Conservation (phyloP, 2,329 filamentous ascomycete species). For the Colletotrichum sp. region DNA sequence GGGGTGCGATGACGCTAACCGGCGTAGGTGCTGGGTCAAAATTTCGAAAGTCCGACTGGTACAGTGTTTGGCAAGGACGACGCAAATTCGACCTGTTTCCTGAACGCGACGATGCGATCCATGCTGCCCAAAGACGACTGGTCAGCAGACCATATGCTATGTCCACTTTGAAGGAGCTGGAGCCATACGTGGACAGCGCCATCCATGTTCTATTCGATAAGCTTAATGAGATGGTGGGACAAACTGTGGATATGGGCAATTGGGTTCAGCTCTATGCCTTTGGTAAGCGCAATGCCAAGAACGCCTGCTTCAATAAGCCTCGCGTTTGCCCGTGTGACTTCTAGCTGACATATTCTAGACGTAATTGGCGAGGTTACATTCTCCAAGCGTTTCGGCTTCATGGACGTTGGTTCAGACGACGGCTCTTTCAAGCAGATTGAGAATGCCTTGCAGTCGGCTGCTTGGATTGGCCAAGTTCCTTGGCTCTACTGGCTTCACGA, state of each 20-base stretch:
- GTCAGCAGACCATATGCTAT: slow-evolving; percentile 1
- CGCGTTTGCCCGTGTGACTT: not conserved
- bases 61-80: slow-evolving; percentile 4
- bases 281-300: not conserved
- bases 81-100: slow-evolving; percentile 3
- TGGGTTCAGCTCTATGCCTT: slow-evolving; percentile 10
- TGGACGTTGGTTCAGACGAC: slow-evolving; percentile 1
- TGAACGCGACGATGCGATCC: not conserved
- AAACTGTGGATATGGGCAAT: not conserved
- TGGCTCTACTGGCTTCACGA: slow-evolving; percentile 8
- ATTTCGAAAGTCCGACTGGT: slow-evolving; percentile 4
- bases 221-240: not conserved
- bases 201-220: not conserved
- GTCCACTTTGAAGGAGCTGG: not conserved
- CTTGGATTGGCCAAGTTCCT: slow-evolving; percentile 1
- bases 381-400: slow-evolving; percentile 5
- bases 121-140: not conserved
- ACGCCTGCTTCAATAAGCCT: not conserved
- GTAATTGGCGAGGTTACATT: slow-evolving; percentile 3
- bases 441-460: not conserved
- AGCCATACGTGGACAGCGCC: slow-evolving; percentile 3
- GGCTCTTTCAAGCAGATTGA: slow-evolving; percentile 3
- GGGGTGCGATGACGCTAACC: not conserved
- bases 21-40: not conserved
- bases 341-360: not conserved